Evolutionary conservation across 306 rosid species (phyloP), one percentile per base, ranked within the genome.

Genomic region (Prunus padus): DNA sequence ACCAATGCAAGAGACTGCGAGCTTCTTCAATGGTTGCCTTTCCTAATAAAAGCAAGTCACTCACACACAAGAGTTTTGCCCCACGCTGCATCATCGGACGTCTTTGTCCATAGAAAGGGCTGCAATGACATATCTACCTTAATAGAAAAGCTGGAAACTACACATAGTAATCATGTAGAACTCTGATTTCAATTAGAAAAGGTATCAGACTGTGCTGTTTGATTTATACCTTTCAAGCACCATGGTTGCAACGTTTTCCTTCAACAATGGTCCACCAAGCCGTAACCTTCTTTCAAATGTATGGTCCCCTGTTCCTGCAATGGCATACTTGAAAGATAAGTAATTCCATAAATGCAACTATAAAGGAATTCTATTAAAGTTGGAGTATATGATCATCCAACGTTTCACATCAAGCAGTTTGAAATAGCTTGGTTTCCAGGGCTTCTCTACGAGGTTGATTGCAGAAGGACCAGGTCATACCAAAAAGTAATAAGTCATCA

Each of bases 91-190:
- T 82, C 88, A 82, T 8, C 25, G 98, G 98, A 49, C 98, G 93
- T 84, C 98, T 92, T 87, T 87, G 96, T 72, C 98, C 98, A 73
- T 95, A 95, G 88, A 95, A 92, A 72, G 97, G 97, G 87, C 98
- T 92, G 93, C 86, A 87, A 68, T 71, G 10, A 60, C 67, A 84
- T 18, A 82, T 64, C 40, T 55, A 57, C 25, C 51, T 69, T 19
- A 72, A 60, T 66, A 54, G 46, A 70, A 61, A 77, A 45, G 30
- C 72, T 18, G 49, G n/a, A 73, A 65, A 11, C 52, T 71, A 62
- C 44, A 74, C 20, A 30, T 51, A 23, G 60, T 63, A 59, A 47
- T 19, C 19, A 67, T 31, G 73, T 9, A 69, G 55, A 7, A 23
- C 25, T 46, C 18, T 50, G 25, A 30, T 65, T 74, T 72, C 64